Evolutionary conservation across 1,284 basidiomycete genomes (phyloP), one percentile per base, ranked within the genome.

Genomic region (Apiotrichum gamsii): DNA sequence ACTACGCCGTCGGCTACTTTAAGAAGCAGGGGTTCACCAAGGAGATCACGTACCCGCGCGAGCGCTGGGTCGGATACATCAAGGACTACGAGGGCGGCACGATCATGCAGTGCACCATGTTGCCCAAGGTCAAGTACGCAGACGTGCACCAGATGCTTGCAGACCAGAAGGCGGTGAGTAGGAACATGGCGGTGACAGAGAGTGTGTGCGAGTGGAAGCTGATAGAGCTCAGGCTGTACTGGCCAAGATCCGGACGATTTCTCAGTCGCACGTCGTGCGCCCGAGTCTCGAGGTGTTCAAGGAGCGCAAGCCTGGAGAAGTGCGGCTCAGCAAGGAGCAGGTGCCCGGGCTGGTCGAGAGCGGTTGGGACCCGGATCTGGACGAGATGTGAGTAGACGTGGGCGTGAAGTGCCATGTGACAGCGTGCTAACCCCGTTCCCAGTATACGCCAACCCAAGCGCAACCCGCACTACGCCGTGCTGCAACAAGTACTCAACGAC

Each of bases 51-150:
- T 80, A 95, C 16, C 85, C 87, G 49, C 82, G 93, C 32, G 83
- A 88, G 2, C 78, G 87, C 4, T 99, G 95, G 95, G 93, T 94
- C 1, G 95, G 94, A 1, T 98, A 99, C 71, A 98, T 99, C 82
- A 99, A 98, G 72, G 95, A 99, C 70, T 99, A 99, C 72, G 95
- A 99, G 69, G 95, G 95, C 39, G 94, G 91, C n/a, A 99, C 95
- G 37, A 88, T 98, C 74, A 97, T 98, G 94, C 91, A 95, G 72
- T 98, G 95, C 66, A 87, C 85, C 4, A 87, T 98, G 87, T 74
- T 98, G 18, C 83, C 81, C 20, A 87, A 89, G 61, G 83, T 98
- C 55, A 83, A 90, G 64, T 98, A 98, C 64, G 77, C 95, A 53
- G 78, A 87, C 58, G 90, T 90, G 49, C 79, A 81, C 41, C 83